Evolutionary conservation across 2,329 filamentous ascomycete species (phyloP).

Genomic region (Arthrobotrys conoides): DNA sequence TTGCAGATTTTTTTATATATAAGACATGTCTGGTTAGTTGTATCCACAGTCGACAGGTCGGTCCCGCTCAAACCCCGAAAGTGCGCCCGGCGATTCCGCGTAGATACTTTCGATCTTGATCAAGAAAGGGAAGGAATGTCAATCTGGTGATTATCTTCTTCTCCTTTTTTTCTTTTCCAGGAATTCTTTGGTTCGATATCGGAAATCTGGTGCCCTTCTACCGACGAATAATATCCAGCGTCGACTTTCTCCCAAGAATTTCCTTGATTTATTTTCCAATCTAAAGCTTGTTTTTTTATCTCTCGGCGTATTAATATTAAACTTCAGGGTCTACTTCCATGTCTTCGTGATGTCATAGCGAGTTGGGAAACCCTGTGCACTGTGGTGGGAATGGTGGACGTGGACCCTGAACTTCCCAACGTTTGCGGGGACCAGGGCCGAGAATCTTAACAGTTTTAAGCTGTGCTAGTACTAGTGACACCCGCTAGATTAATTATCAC

Average conservation of each 20-base stretch:
- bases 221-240: too few species aligned
- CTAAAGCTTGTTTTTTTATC: conserved; percentile 2
- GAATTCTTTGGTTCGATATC: too few species aligned
- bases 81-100: conserved; percentile 24
- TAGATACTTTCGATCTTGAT: conserved; percentile 1
- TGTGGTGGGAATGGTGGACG: neutral
- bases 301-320: neutral
- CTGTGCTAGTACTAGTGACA: neutral
- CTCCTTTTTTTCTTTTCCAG: neutral
- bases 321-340: neutral
- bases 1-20: neutral
- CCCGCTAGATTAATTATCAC: too few species aligned
- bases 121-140: neutral
- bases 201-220: too few species aligned
- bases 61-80: conserved; percentile 40
- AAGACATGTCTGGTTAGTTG: conserved; percentile 9
- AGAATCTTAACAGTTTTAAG: neutral
- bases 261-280: neutral
- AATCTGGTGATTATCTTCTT: neutral
- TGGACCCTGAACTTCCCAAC: conserved; percentile 18
- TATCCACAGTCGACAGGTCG: too few species aligned
- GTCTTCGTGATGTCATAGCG: conserved; percentile 10
- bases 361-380: conserved; percentile 6
- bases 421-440: neutral
- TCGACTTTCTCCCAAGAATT: conserved; percentile 4